A percentile compares a stretch with the other conserved stretches of the same genome.
Evolutionary conservation across 352 stramenopile species (phyloP).

Genomic region (Globisporangium megalacanthum): DNA sequence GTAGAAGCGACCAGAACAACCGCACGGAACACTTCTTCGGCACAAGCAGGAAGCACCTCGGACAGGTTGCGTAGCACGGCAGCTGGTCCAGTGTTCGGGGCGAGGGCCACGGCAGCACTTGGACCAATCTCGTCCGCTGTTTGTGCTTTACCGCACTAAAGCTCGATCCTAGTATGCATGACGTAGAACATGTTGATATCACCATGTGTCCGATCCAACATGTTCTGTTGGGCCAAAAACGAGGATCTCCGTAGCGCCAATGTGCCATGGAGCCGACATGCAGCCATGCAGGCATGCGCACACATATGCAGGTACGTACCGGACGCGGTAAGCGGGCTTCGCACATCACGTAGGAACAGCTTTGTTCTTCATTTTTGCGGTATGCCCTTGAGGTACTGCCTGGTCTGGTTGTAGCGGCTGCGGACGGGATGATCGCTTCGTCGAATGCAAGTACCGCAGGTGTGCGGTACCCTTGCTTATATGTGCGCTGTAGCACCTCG

Average conservation of each 20-base stretch:
- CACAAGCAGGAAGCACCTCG: not conserved
- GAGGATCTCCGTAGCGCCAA: not conserved
- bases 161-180: not conserved
- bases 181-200: no score
- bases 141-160: not conserved
- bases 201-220: not conserved
- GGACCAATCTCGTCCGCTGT: not conserved
- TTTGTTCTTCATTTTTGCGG: not conserved
- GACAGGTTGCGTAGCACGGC: not conserved
- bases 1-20: not conserved
- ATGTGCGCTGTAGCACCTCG: constrained; percentile 7
- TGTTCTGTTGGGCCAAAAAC: not conserved
- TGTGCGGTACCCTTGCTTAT: not conserved
- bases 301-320: not conserved
- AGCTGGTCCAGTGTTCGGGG: not conserved
- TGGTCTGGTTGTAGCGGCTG: not conserved
- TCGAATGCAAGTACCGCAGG: constrained; percentile 9
- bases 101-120: no score
- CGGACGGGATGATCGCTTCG: not conserved
- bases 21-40: not conserved
- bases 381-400: not conserved
- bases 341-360: not conserved
- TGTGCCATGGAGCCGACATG: not conserved
- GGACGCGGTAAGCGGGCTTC: not conserved
- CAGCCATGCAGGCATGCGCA: not conserved